phyloP scores from a whole-genome alignment of 345 rosid genomes.

The Streptanthus diversifolius region DNA sequence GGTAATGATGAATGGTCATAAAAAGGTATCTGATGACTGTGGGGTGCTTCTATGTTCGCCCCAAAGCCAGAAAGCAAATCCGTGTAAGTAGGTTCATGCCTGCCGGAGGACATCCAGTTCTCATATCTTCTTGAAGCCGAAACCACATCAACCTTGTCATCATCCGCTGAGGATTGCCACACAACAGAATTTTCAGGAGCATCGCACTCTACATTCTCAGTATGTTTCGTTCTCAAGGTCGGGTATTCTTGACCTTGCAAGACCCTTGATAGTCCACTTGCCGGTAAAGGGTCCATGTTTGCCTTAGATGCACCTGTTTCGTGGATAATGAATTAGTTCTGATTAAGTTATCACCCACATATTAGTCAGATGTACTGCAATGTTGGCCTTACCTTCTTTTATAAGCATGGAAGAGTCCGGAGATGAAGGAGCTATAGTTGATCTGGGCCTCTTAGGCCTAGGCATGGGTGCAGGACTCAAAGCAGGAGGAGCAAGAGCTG shows the following conservation, averaged over 20 bases:
- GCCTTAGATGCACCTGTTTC: slow-evolving; percentile 41
- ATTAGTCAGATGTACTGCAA: background rate
- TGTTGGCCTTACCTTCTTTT: slow-evolving; percentile 51
- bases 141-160: slow-evolving; percentile 51
- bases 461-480: slow-evolving; percentile 57
- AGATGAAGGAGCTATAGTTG: slow-evolving; percentile 51
- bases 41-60: slow-evolving; percentile 39
- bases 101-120: slow-evolving; percentile 43
- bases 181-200: slow-evolving; percentile 53
- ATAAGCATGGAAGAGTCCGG: slow-evolving; percentile 53
- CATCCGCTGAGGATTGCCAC: slow-evolving; percentile 53
- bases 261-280: slow-evolving; percentile 62
- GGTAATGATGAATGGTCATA: slow-evolving; percentile 39
- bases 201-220: slow-evolving; percentile 48
- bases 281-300: slow-evolving; percentile 52
- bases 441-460: slow-evolving; percentile 59
- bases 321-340: background rate
- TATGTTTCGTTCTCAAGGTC: slow-evolving; percentile 62
- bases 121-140: slow-evolving; percentile 52
- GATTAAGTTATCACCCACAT: background rate
- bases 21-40: slow-evolving; percentile 36
- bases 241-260: slow-evolving; percentile 75
- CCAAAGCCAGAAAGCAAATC: slow-evolving; percentile 70
- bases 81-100: slow-evolving; percentile 52
- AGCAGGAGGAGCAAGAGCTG: slow-evolving; percentile 74